A percentile compares a stretch with the other conserved stretches of the same genome.
phyloP scores from a whole-genome alignment of 2,329 filamentous ascomycete genomes.

The Microcyclospora tardicrescens region DNA sequence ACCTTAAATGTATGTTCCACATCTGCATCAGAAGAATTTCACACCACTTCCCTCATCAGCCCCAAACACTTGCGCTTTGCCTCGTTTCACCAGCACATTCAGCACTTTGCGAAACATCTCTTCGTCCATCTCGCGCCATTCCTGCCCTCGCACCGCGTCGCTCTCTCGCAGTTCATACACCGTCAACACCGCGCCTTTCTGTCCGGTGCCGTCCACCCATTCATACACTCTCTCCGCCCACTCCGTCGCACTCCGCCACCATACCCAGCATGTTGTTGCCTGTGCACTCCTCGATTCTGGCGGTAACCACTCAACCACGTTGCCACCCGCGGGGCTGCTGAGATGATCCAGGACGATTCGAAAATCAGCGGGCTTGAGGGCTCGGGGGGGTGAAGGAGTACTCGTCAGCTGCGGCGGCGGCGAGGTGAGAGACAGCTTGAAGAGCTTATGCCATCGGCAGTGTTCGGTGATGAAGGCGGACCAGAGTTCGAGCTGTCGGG shows the following conservation, averaged over 20 bases:
- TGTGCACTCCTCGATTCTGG: slow-evolving; percentile 19
- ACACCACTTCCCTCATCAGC: slow-evolving; percentile 78
- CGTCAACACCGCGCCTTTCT: slow-evolving; percentile 80
- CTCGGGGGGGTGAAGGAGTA: slow-evolving; percentile 31
- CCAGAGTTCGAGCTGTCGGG: slow-evolving; percentile 75
- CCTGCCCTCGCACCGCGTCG: slow-evolving; percentile 52
- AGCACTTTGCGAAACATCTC: slow-evolving; percentile 71
- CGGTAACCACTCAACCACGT: slow-evolving; percentile 49
- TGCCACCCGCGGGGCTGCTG: slow-evolving; percentile 36
- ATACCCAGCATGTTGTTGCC: slow-evolving; percentile 57
- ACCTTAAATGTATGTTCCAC: no score
- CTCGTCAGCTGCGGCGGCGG: slow-evolving; percentile 38
- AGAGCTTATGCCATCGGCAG: slow-evolving; percentile 65
- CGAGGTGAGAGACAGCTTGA: slow-evolving; percentile 55
- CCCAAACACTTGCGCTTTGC: slow-evolving; percentile 89
- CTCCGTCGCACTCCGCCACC: slow-evolving; percentile 78
- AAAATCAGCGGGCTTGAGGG: slow-evolving; percentile 40
- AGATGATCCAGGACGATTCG: slow-evolving; percentile 45
- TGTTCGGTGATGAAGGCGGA: slow-evolving; percentile 72
- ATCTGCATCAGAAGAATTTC: slow-evolving; percentile 70
- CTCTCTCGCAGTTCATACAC: slow-evolving; percentile 84
- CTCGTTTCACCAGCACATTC: slow-evolving; percentile 69
- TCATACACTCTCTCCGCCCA: slow-evolving; percentile 69
- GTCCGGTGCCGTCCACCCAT: slow-evolving; percentile 76
- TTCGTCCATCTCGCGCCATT: slow-evolving; percentile 49